A percentile compares a stretch with the other conserved stretches of the same genome.
Evolutionary conservation across 441 rosid species (phyloP).

Genomic region (Syzygium syzygioides): DNA sequence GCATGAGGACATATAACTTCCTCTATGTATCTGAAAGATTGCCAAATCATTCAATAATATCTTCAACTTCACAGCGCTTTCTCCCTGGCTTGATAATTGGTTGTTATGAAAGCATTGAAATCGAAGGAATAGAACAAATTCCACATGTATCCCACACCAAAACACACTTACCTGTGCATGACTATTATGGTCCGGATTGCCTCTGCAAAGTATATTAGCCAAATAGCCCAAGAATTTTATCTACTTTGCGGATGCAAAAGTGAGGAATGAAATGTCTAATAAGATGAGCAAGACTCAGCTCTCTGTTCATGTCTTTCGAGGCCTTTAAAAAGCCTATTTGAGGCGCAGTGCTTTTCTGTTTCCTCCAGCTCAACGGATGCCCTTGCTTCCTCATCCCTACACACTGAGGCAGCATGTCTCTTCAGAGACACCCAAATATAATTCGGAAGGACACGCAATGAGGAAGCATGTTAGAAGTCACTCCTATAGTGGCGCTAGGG

Average conservation of each 20-base stretch:
- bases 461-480: neutral
- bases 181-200: neutral
- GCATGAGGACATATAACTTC: neutral
- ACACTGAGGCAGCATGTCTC: too few relatives aligned
- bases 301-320: neutral
- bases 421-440: neutral
- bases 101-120: neutral
- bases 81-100: neutral
- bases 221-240: neutral
- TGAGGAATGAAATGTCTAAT: neutral
- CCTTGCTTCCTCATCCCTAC: neutral
- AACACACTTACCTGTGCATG: neutral
- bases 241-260: neutral
- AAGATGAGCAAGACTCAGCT: neutral
- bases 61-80: neutral
- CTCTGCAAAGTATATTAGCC: neutral
- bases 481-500: neutral
- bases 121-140: neutral
- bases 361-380: neutral
- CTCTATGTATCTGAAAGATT: neutral
- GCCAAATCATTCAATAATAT: neutral
- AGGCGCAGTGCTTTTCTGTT: neutral
- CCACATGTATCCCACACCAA: neutral
- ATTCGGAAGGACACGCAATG: neutral
- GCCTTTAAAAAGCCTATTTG: neutral